Evolutionary conservation across 2,329 filamentous ascomycete species (phyloP), one percentile per base, ranked within the genome.

Genomic region (Lachnellula suecica): DNA sequence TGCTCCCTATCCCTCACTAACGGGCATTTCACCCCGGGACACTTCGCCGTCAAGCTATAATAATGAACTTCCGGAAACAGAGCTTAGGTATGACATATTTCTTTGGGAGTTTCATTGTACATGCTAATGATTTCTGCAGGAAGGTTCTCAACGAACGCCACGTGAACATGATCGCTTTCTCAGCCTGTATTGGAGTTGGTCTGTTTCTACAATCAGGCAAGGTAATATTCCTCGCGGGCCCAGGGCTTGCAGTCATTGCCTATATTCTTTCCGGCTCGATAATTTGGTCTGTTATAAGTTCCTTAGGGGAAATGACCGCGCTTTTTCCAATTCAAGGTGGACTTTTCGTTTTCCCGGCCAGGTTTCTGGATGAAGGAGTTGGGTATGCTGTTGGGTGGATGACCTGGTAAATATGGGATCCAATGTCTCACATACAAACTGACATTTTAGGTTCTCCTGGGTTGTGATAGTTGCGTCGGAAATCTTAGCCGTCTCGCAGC

Each of bases 241-340:
- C 73, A 13, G 57, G 74, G 3, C 72, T 71, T 4, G 69, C 61
- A 2, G 70, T 74, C 46, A 63, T 75, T 4, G 72, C 69, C 7
- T 75, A 75, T 52, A 56, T 70, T 22, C 64, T 74, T 51, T 76
- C 73, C 3, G 75, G 75, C 1, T 70, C 75, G 56, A 74, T 76
- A 44, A 66, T 79, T n/a, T 77, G 71, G 61, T 75, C 72, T 46
- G 74, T 78, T 25, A 74, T 78, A 51, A 64, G 64, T 52, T 64
- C 61, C 25, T 61, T 72, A 59, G 70, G 69, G 31, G 71, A 73
- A 59, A 71, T 73, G 68, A 68, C 67, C 8, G 68, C 70, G 11
- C 68, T 68, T 56, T 66, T 72, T 38, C 71, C 71, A 4, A 57
- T 71, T 9, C 69, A 70, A 6, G 71, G 78, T 4, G 46, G 45